These are phyloP conservation scores for Platismatia glauca DNA, from an alignment of 495 filamentous ascomycete species.

Conservation along the genomic window DNA sequence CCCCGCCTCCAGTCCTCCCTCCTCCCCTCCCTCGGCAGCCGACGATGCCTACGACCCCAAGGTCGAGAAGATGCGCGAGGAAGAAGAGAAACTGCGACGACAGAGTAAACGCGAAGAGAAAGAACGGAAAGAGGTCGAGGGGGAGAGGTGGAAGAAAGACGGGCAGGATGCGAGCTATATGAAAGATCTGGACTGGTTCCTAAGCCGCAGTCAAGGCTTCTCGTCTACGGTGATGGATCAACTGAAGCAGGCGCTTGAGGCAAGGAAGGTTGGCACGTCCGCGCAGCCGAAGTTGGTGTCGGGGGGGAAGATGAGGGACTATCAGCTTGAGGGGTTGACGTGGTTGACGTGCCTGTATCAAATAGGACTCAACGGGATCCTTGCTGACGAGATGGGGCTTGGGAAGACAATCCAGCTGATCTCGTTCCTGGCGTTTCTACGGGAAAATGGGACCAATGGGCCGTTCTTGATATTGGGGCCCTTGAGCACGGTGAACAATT, in stretches of 20 bases:
- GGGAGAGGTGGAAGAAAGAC: slow-evolving; percentile 20
- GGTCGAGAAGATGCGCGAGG: slow-evolving; percentile 20
- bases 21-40: slow-evolving; percentile 32
- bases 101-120: slow-evolving; percentile 32
- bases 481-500: slow-evolving; percentile 85
- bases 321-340: slow-evolving; percentile 88
- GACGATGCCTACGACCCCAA: slow-evolving; percentile 19
- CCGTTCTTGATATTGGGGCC: slow-evolving; percentile 88
- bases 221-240: slow-evolving; percentile 25
- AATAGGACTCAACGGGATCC: slow-evolving; percentile 89
- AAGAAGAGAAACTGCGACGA: slow-evolving; percentile 29
- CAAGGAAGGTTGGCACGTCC: slow-evolving; percentile 18
- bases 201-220: slow-evolving; percentile 25
- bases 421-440: slow-evolving; percentile 76
- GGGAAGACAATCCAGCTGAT: slow-evolving; percentile 96
- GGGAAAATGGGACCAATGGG: slow-evolving; percentile 77
- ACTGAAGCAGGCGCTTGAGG: slow-evolving; percentile 22
- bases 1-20: slow-evolving; percentile 36
- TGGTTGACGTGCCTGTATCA: slow-evolving; percentile 84
- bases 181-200: slow-evolving; percentile 24
- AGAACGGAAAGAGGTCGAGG: slow-evolving; percentile 21
- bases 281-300: slow-evolving; percentile 71
- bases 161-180: slow-evolving; percentile 13
- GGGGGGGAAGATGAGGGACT: slow-evolving; percentile 85
- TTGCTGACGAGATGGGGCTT: slow-evolving; percentile 96